Conservation (phyloP, 345 rosid genomes). For the Excoecaria cochinchinensis region DNA sequence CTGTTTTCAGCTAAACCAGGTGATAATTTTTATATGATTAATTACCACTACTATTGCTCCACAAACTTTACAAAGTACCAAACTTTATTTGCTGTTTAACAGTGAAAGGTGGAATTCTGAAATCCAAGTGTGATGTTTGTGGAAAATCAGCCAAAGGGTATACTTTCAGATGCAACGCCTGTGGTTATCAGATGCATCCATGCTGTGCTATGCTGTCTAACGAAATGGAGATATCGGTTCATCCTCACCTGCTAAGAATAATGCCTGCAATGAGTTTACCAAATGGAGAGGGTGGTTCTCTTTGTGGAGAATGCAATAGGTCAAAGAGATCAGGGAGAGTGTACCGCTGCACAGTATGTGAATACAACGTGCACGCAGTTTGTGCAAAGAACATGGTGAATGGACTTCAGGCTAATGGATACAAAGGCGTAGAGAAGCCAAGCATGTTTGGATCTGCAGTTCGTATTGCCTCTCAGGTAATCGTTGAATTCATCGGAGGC, state of each 20-base stretch:
- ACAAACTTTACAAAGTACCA: too few relatives aligned
- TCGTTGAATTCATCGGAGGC: constrained; percentile 60
- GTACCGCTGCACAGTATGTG: constrained; percentile 66
- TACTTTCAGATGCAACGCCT: constrained; percentile 61
- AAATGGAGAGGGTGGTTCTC: constrained; percentile 24
- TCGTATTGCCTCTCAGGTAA: constrained; percentile 60
- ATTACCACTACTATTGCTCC: too few relatives aligned
- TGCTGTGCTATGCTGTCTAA: constrained; percentile 71
- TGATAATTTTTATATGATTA: too few relatives aligned
- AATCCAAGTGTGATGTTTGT: constrained; percentile 73
- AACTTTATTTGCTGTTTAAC: neutral
- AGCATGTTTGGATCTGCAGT: constrained; percentile 63
- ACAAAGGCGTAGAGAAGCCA: constrained; percentile 45
- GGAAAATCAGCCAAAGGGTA: constrained; percentile 64
- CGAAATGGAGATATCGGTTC: constrained; percentile 46
- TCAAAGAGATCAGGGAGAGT: constrained; percentile 53
- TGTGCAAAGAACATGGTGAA: constrained; percentile 76
- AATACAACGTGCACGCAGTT: constrained; percentile 74
- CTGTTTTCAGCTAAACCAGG: constrained; percentile 62
- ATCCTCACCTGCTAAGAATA: constrained; percentile 59
- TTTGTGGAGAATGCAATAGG: constrained; percentile 69
- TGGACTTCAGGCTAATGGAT: constrained; percentile 58
- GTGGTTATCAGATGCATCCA: constrained; percentile 83
- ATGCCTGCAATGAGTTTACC: constrained; percentile 26
- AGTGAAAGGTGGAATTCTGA: constrained; percentile 64